Base-by-base conservation (phyloP, 2,329 filamentous ascomycete species). In the Aureobasidium sp. region DNA sequence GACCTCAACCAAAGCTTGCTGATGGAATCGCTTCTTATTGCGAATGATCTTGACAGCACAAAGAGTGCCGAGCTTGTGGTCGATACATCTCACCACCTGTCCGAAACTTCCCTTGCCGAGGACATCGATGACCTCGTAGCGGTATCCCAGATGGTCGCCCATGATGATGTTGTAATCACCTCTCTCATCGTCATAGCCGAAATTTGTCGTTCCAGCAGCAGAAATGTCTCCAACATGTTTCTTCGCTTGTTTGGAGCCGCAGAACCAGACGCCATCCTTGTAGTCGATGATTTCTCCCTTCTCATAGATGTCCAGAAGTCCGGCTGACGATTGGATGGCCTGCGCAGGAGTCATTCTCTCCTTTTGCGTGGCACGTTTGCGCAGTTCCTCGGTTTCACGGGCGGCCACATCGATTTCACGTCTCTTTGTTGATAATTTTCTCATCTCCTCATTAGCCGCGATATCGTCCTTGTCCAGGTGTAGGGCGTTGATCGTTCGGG, bases 1-100 rank as follows among this genome's bases (percentile, higher is more conserved):
- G 73, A 99, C 94, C 77, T 99, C 94, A 59, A 99, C 93, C 68
- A 99, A 83, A 73, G 94, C 94, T 78, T 99, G 94, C 78, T 99
- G 94, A 75, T 99, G 94, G 78, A 99, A 99, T 69, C 94, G 83
- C 78, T 99, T 99, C 83, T 99, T 99, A 79, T 99, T 99, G 63
- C 94, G 86, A 72, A 99, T 99, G 68, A 99, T 99, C 79, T 99
- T 99, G 72, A 99, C 86, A 3, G 94, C 94, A 63, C 97, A 94
- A 59, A 99, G 82, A 39, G 85, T 86, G 61, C 94, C 94, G 3
- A 88, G 92, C 77, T 96, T 97, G 78, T 99, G 94, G 74, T 99
- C 94, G 66, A 99, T 90, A 74, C 94, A 99, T 66, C 94, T 84
- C 53, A 99, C 93, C 25, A 99, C 94, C 75, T 99, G 94, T 39